Percentiles rank a stretch among this genome's conserved stretches.
phyloP scores from a whole-genome alignment of 139 green algal genomes.

The Tetradesmus lagerheimii region DNA sequence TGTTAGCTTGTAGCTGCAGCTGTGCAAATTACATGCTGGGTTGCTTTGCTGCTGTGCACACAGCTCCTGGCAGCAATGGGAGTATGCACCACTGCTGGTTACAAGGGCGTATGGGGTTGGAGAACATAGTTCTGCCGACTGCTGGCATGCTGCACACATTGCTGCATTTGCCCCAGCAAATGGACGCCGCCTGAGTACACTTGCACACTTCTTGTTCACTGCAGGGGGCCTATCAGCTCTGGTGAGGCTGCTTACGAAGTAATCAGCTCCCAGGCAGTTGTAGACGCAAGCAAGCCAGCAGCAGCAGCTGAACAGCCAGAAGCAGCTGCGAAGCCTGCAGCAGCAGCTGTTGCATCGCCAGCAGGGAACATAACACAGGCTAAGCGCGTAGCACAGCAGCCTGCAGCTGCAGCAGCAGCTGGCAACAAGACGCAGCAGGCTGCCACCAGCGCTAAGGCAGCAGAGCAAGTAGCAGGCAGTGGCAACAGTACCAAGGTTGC shows the following conservation, averaged over 20 bases:
- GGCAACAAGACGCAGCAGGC: neutral
- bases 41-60: neutral
- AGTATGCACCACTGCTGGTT: too few relatives aligned
- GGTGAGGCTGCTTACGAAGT: neutral
- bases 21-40: neutral
- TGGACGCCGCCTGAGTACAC: neutral
- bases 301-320: neutral
- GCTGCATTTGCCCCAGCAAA: neutral
- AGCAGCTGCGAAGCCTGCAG: neutral
- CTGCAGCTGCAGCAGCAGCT: neutral
- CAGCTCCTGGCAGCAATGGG: too few relatives aligned
- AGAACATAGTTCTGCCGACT: neutral
- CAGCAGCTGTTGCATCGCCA: neutral
- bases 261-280: neutral
- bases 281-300: neutral
- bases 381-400: neutral
- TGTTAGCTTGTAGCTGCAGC: too few relatives aligned
- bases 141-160: neutral
- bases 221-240: neutral
- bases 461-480: neutral
- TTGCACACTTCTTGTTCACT: neutral
- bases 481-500: neutral
- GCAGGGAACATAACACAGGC: neutral
- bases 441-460: neutral
- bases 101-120: too few relatives aligned